Conservation (phyloP, 805 yeast genomes). For the Wickerhamiella bombiphila region DNA sequence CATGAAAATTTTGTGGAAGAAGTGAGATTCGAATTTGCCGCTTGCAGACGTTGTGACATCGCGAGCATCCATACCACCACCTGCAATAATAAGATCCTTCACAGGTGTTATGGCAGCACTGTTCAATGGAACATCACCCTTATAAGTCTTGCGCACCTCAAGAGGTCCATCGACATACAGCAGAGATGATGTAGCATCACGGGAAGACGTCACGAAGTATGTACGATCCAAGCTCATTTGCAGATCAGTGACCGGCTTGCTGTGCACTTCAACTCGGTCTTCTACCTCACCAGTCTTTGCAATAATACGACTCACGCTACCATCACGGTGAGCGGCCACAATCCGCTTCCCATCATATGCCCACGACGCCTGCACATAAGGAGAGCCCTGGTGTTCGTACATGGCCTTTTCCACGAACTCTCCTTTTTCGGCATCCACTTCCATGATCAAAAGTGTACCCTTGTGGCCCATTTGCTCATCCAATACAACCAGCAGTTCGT, state of each 20-base stretch:
- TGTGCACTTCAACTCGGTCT: conserved; percentile 50
- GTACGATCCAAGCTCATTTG: conserved; percentile 80
- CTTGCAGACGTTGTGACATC: conserved; percentile 97
- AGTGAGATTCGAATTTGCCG: conserved; percentile 94
- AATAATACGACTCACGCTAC: conserved; percentile 59
- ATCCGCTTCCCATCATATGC: conserved; percentile 58
- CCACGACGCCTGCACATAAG: conserved; percentile 71
- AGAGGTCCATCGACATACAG: conserved; percentile 60
- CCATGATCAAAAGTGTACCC: conserved; percentile 61
- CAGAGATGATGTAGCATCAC: conserved; percentile 73
- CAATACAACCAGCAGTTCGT: conserved; percentile 51
- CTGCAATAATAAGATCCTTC: conserved; percentile 82
- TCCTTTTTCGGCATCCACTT: conserved; percentile 35
- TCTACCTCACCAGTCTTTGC: conserved; percentile 59
- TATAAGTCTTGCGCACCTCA: conserved; percentile 54
- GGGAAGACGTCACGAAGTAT: conserved; percentile 83
- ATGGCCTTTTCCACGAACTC: conserved; percentile 36
- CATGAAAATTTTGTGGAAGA: conserved; percentile 85
- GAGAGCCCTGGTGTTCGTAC: conserved; percentile 8
- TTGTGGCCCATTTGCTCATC: conserved; percentile 85
- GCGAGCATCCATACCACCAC: conserved; percentile 99
- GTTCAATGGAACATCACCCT: conserved; percentile 87
- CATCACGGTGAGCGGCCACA: conserved; percentile 80
- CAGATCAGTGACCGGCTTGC: conserved; percentile 61
- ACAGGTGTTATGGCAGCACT: conserved; percentile 88